Evolutionary conservation across 1,139 yeast genomes (phyloP).

Genomic region (Suhomyces choctaworum): DNA sequence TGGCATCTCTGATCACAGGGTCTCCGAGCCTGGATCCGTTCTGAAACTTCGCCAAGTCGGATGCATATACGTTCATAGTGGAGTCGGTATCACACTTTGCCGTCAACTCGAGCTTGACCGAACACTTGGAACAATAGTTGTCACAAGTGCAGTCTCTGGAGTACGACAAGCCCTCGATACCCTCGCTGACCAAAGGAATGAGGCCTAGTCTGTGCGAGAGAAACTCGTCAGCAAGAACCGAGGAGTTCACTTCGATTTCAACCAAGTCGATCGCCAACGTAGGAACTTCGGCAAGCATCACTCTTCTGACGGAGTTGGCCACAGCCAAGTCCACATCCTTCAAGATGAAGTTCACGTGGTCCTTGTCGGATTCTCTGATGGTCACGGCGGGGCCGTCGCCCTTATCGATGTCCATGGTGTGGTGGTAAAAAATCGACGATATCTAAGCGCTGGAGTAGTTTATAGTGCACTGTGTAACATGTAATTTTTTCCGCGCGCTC

Average conservation of each 20-base stretch:
- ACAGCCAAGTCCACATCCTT: conserved; percentile 85
- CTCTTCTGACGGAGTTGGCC: conserved; percentile 90
- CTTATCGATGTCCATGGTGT: conserved; percentile 41
- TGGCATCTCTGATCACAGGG: conserved; percentile 80
- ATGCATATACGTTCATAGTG: conserved; percentile 86
- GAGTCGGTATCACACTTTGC: conserved; percentile 89
- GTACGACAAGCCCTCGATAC: conserved; percentile 75
- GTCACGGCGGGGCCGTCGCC: conserved; percentile 71
- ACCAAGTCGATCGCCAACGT: conserved; percentile 94
- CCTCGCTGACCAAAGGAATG: conserved; percentile 82
- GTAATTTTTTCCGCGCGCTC: neutral
- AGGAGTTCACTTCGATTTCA: conserved; percentile 88
- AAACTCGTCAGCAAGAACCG: conserved; percentile 96
- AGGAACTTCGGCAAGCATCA: conserved; percentile 95
- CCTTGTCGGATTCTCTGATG: conserved; percentile 80
- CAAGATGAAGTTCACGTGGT: conserved; percentile 86
- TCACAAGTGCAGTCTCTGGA: conserved; percentile 97
- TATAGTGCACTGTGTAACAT: neutral
- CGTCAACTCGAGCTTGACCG: conserved; percentile 79
- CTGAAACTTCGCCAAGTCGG: conserved; percentile 66
- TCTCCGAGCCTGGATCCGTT: conserved; percentile 62
- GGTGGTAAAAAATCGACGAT: conserved; percentile 1
- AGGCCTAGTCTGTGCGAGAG: conserved; percentile 91
- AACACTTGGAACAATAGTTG: conserved; percentile 93
- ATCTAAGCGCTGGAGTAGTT: neutral